phyloP scores from a whole-genome alignment of 2,329 filamentous ascomycete genomes.

The Xylaria sp. region DNA sequence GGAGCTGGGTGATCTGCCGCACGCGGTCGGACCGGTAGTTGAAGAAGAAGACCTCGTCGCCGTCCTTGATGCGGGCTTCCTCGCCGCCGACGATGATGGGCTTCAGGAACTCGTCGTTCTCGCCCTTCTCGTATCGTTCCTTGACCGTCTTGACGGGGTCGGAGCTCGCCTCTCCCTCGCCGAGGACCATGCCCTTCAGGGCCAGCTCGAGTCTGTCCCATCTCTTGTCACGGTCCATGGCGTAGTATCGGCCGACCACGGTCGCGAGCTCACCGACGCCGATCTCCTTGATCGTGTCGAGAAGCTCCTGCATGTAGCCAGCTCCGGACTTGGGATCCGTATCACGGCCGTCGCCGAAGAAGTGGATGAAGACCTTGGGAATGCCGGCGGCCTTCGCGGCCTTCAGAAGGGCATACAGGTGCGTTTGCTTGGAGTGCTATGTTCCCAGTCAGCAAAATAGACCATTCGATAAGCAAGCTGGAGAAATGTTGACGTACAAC shows the following conservation, averaged over 20 bases:
- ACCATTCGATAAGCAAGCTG: not conserved
- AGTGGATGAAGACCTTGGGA: conserved; percentile 95
- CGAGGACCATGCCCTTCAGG: conserved; percentile 81
- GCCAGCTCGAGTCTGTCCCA: conserved; percentile 94
- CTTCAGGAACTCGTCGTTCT: conserved; percentile 98
- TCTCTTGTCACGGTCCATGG: conserved; percentile 99
- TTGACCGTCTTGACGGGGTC: conserved; percentile 87
- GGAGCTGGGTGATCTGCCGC: conserved; percentile 90
- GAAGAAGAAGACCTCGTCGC: conserved; percentile 98
- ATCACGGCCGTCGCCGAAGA: conserved; percentile 97
- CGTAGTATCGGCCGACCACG: conserved; percentile 93
- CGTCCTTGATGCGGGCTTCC: conserved; percentile 83
- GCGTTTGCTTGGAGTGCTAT: conserved; percentile 89
- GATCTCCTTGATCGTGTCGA: conserved; percentile 80
- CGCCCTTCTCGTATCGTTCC: conserved; percentile 82
- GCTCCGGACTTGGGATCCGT: conserved; percentile 95
- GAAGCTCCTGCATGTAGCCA: conserved; percentile 83
- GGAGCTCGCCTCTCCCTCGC: conserved; percentile 82
- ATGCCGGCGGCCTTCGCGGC: conserved; percentile 88
- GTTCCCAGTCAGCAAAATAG: conserved; percentile 20
- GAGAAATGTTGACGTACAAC: conserved; percentile 58
- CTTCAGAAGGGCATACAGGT: conserved; percentile 83
- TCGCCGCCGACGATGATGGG: conserved; percentile 93
- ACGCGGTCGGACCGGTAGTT: conserved; percentile 99
- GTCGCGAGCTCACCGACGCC: conserved; percentile 88